Evolutionary conservation across 2,329 filamentous ascomycete genomes (phyloP).

Genomic region (Diaporthe citriasiana): DNA sequence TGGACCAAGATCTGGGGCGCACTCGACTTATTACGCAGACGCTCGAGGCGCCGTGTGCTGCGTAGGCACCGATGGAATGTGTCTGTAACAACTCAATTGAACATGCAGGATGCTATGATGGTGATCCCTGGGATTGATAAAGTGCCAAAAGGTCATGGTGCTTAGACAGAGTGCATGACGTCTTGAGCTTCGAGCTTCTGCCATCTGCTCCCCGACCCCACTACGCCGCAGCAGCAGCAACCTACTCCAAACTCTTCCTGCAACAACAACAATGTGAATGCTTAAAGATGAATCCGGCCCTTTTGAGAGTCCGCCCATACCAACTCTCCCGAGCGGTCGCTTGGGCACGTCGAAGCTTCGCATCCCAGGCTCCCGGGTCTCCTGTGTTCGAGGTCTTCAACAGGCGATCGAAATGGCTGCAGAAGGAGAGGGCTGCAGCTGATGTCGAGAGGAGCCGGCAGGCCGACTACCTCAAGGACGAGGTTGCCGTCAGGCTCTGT

Average conservation of each 20-base stretch:
- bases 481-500: conserved; percentile 86
- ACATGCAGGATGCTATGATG: neutral
- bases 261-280: conserved; percentile 35
- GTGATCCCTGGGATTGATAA: neutral
- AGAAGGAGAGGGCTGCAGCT: conserved; percentile 87
- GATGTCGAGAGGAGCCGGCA: conserved; percentile 80
- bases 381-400: conserved; percentile 94
- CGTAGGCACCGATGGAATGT: neutral
- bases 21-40: neutral
- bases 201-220: conserved; percentile 20
- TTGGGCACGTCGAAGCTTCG: conserved; percentile 71
- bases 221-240: neutral
- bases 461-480: conserved; percentile 93
- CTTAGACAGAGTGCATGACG: conserved; percentile 27
- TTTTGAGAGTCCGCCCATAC: conserved; percentile 37
- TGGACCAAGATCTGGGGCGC: neutral
- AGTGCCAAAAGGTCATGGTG: conserved; percentile 1
- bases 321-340: conserved; percentile 21
- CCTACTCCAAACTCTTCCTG: neutral
- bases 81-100: conserved; percentile 1
- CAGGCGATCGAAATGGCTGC: conserved; percentile 85
- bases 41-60: neutral
- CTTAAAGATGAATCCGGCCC: conserved; percentile 39
- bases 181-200: conserved; percentile 24
- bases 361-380: conserved; percentile 81